Evolutionary conservation across 441 rosid species (phyloP).

Genomic region (Adansonia grandidieri): DNA sequence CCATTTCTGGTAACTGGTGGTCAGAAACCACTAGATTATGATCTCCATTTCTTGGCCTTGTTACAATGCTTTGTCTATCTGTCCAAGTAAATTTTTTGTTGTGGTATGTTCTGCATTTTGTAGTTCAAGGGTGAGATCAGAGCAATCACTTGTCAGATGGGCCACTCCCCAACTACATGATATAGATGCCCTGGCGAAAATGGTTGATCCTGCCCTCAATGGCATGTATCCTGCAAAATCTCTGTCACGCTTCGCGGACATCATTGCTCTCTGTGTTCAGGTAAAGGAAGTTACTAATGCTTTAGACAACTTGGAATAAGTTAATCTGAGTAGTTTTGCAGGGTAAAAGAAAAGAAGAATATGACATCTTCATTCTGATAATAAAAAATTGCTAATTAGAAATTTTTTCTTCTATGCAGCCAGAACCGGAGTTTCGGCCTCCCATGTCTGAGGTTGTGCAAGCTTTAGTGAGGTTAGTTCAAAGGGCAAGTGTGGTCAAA

Average conservation of each 20-base stretch:
- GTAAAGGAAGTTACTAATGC: slow-evolving; percentile 39
- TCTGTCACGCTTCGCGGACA: slow-evolving; percentile 93
- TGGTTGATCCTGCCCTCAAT: slow-evolving; percentile 92
- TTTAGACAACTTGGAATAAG: background rate
- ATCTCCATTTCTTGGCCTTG: slow-evolving; percentile 16
- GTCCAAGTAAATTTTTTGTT: background rate
- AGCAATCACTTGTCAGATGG: slow-evolving; percentile 98
- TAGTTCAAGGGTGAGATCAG: slow-evolving; percentile 83
- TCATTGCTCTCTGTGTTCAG: slow-evolving; percentile 95
- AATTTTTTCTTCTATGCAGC: slow-evolving; percentile 43
- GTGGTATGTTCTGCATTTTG: background rate
- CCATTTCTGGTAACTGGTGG: background rate
- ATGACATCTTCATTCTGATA: too few species aligned
- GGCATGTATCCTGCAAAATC: slow-evolving; percentile 99
- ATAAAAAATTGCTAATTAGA: background rate
- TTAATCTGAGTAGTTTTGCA: background rate
- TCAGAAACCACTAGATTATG: background rate
- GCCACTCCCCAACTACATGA: slow-evolving; percentile 95
- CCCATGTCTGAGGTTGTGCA: slow-evolving; percentile 99
- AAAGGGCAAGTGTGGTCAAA: slow-evolving; percentile 82
- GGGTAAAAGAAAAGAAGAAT: background rate
- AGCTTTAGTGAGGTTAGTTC: slow-evolving; percentile 86
- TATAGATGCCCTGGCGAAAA: slow-evolving; percentile 90
- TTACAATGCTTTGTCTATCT: slow-evolving; percentile 4
- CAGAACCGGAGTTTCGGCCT: slow-evolving; percentile 96